These are phyloP conservation scores for Sporothrix dimorphospora DNA, from an alignment of 2,329 filamentous ascomycete genomes.

Conservation along the genomic window DNA sequence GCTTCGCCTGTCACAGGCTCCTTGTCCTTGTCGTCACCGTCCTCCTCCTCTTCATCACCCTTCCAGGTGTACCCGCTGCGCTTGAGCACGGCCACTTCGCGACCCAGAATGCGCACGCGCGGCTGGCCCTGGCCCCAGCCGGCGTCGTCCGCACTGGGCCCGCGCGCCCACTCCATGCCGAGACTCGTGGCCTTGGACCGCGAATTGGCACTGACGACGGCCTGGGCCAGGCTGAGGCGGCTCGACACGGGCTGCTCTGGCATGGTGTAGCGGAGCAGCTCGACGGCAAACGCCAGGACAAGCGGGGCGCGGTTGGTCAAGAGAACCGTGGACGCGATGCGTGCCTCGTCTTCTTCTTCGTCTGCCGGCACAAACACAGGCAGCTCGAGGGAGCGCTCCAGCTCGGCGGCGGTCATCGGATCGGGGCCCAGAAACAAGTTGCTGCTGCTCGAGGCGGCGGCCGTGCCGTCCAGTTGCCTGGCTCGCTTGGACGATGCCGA, in stretches of 20 bases:
- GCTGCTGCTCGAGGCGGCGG: conserved; percentile 35
- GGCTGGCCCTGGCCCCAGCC: conserved; percentile 78
- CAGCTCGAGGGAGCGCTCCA: conserved; percentile 65
- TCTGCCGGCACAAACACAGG: conserved; percentile 54
- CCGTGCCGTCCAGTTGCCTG: conserved; percentile 31
- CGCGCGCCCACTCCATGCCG: conserved; percentile 71
- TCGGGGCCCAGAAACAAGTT: conserved; percentile 39
- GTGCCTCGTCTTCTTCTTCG: conserved; percentile 45
- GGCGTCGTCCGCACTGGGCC: conserved; percentile 67
- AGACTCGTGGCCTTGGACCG: conserved; percentile 74
- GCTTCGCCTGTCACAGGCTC: not conserved
- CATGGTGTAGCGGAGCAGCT: conserved; percentile 77
- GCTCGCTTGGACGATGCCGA: conserved; percentile 41
- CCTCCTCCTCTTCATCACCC: conserved; percentile 43
- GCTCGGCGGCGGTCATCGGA: conserved; percentile 55
- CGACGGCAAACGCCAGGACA: conserved; percentile 77
- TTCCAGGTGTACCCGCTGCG: conserved; percentile 72
- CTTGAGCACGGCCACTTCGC: conserved; percentile 75
- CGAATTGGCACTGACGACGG: conserved; percentile 80
- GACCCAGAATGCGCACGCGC: conserved; percentile 69
- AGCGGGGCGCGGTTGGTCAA: conserved; percentile 77
- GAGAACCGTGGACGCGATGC: conserved; percentile 61
- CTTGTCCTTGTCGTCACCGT: conserved; percentile 24
- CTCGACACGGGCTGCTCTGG: conserved; percentile 85
- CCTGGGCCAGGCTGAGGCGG: conserved; percentile 78